These are phyloP conservation scores for Colletotrichum eleusines DNA, from an alignment of 2,329 filamentous ascomycete species.

Conservation along the genomic window DNA sequence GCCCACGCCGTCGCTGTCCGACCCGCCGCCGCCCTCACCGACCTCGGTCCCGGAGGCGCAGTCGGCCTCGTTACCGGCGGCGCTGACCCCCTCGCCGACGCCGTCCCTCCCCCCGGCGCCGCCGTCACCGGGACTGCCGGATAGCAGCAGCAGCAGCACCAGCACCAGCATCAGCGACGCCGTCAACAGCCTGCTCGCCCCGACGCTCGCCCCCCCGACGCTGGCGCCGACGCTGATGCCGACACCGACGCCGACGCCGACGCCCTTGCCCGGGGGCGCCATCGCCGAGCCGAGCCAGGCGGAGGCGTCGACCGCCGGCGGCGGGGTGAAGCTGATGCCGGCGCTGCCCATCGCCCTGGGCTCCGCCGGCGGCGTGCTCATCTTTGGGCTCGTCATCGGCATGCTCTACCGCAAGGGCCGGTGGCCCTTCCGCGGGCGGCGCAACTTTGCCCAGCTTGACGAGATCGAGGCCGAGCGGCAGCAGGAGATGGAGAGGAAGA, in stretches of 20 bases:
- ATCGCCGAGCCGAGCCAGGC: slow-evolving; percentile 34
- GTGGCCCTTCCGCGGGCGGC: slow-evolving; percentile 34
- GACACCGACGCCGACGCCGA: slow-evolving; percentile 17
- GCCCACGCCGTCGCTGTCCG: slow-evolving; percentile 26
- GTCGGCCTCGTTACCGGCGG: slow-evolving; percentile 8
- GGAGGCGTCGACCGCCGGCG: slow-evolving; percentile 1
- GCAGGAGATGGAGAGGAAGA: slow-evolving; percentile 35
- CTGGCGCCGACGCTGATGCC: background rate
- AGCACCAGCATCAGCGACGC: no score
- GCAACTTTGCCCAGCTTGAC: slow-evolving; percentile 32
- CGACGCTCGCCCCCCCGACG: background rate
- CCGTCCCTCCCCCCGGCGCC: slow-evolving; percentile 14
- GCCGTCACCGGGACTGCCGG: background rate
- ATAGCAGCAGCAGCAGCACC: background rate
- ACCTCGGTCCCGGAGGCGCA: slow-evolving; percentile 19
- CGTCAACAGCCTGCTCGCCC: background rate
- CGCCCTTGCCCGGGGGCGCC: slow-evolving; percentile 9
- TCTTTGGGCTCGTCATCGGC: slow-evolving; percentile 36
- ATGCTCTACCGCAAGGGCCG: slow-evolving; percentile 36
- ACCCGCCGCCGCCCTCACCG: slow-evolving; percentile 21
- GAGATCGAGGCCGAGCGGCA: slow-evolving; percentile 38
- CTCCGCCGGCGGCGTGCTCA: slow-evolving; percentile 38
- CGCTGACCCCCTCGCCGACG: slow-evolving; percentile 4
- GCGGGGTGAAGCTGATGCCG: slow-evolving; percentile 38
- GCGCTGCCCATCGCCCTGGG: slow-evolving; percentile 42